Conservation (phyloP, 352 stramenopile species). For the Globisporangium parvum region DNA sequence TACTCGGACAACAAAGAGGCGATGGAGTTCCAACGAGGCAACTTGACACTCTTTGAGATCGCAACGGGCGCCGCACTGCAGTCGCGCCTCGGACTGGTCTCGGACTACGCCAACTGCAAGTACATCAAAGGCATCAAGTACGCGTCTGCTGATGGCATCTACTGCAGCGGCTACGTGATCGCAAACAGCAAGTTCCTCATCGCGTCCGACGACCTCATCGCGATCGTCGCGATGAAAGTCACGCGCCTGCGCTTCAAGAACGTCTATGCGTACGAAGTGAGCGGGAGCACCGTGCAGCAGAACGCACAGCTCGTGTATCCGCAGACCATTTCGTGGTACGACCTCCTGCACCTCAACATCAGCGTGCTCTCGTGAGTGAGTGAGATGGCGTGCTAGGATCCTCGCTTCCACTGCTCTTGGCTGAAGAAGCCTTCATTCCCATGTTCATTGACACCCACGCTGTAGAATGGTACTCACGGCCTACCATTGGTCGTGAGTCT, state of each 20-base stretch:
- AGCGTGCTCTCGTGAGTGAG: neutral
- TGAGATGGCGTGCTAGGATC: too few relatives aligned
- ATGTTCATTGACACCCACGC: too few relatives aligned
- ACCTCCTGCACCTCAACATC: too few relatives aligned
- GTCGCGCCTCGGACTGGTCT: neutral
- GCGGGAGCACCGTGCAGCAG: neutral
- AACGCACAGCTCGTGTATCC: neutral
- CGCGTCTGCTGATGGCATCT: neutral
- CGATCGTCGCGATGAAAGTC: slow-evolving; percentile 7
- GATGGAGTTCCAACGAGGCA: slow-evolving; percentile 3
- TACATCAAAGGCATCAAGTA: slow-evolving; percentile 1
- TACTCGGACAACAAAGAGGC: too few relatives aligned
- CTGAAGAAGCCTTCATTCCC: too few relatives aligned
- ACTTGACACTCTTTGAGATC: slow-evolving; percentile 17
- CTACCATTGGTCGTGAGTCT: too few relatives aligned
- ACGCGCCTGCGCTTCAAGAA: neutral
- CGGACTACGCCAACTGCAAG: neutral
- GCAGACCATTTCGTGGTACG: neutral
- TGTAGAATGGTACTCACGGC: too few relatives aligned
- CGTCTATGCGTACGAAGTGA: slow-evolving; percentile 7
- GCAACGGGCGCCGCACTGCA: slow-evolving; percentile 3
- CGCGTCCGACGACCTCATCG: slow-evolving; percentile 15
- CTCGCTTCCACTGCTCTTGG: too few relatives aligned
- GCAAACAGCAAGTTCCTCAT: slow-evolving; percentile 23
- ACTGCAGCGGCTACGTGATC: slow-evolving; percentile 23